Evolutionary conservation across 345 rosid genomes (phyloP).

Genomic region (Noccaea caerulescens): DNA sequence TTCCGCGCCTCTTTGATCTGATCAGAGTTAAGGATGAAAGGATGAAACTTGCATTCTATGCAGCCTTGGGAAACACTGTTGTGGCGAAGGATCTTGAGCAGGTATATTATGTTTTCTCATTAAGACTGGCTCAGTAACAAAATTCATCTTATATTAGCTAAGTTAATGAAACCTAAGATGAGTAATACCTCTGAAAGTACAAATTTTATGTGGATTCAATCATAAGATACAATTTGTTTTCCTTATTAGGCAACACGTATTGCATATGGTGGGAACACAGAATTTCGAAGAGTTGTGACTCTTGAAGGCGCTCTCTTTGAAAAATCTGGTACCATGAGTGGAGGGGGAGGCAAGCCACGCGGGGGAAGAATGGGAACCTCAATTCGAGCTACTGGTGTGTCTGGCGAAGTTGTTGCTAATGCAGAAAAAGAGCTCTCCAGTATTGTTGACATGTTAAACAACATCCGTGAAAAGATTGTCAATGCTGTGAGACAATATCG

Average conservation of each 20-base stretch:
- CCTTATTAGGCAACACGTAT: constrained; percentile 76
- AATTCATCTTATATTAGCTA: neutral
- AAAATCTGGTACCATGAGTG: constrained; percentile 98
- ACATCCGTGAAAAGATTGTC: constrained; percentile 59
- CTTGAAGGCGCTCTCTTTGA: constrained; percentile 96
- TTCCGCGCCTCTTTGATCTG: constrained; percentile 91
- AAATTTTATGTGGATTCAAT: constrained; percentile 15
- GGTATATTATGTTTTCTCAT: constrained; percentile 51
- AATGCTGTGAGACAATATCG: constrained; percentile 71
- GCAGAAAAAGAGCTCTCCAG: constrained; percentile 77
- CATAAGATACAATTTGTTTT: constrained; percentile 14
- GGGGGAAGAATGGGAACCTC: constrained; percentile 98
- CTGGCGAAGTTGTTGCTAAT: constrained; percentile 64
- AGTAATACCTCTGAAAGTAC: constrained; percentile 9
- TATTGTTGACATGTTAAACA: constrained; percentile 58
- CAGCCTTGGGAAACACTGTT: constrained; percentile 79
- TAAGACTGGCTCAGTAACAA: constrained; percentile 15
- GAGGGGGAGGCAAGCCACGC: constrained; percentile 94
- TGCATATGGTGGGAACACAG: constrained; percentile 79
- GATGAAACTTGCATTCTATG: constrained; percentile 92
- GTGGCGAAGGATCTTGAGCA: constrained; percentile 93
- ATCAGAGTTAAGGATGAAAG: constrained; percentile 85
- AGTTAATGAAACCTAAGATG: constrained; percentile 9
- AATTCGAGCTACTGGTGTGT: constrained; percentile 75
- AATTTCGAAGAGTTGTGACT: constrained; percentile 89